phyloP scores from a whole-genome alignment of 192 early-diverging fungal genomes.

The Entomortierella lignicola region DNA sequence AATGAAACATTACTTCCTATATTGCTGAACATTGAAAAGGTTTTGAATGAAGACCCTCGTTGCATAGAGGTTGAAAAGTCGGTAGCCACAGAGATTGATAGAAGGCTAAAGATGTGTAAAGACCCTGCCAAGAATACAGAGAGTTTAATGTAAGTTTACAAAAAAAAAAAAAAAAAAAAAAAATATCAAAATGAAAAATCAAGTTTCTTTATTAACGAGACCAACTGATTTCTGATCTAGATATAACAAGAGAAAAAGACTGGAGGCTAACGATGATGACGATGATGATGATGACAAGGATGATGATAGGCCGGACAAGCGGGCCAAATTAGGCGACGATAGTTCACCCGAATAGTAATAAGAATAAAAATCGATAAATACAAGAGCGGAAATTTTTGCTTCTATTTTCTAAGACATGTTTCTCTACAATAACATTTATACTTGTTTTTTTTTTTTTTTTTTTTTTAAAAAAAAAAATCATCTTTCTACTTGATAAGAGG shows the following conservation, averaged over 20 bases:
- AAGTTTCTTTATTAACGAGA: too few relatives aligned
- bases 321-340: slow-evolving; percentile 18
- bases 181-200: too few relatives aligned
- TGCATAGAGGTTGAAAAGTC: slow-evolving; percentile 55
- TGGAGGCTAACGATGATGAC: slow-evolving; percentile 22
- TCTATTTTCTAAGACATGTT: background rate
- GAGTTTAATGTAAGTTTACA: slow-evolving; percentile 41
- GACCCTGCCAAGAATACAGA: slow-evolving; percentile 83
- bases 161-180: background rate
- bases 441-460: background rate
- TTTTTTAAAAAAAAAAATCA: background rate
- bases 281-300: slow-evolving; percentile 47
- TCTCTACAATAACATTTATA: background rate
- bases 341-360: slow-evolving; percentile 20
- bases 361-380: background rate
- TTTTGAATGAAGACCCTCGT: slow-evolving; percentile 51
- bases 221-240: too few relatives aligned
- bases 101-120: slow-evolving; percentile 69
- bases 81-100: slow-evolving; percentile 70
- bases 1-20: slow-evolving; percentile 58
- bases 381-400: background rate
- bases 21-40: slow-evolving; percentile 63
- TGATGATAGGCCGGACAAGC: slow-evolving; percentile 22
- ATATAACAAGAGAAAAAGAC: slow-evolving; percentile 8
- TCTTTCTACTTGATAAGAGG: slow-evolving; percentile 67